Percentiles rank a stretch among this genome's conserved stretches.
Conservation (phyloP, 2,329 filamentous ascomycete genomes). For the Penicillium freii region DNA sequence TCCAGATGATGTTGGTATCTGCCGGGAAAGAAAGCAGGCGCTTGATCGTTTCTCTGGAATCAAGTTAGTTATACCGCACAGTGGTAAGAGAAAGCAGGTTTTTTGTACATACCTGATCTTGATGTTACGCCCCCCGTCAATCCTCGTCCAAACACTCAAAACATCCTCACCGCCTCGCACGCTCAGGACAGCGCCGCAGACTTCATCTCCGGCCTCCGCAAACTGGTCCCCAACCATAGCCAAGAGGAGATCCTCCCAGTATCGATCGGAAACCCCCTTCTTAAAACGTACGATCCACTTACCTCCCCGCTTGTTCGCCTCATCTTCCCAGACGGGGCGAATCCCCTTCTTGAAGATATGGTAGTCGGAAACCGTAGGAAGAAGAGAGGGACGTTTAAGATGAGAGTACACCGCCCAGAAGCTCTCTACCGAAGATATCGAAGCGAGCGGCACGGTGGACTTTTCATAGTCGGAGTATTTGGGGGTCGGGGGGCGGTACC, state of each 20-base stretch:
- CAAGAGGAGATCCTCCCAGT: conserved; percentile 92
- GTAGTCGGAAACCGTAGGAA: conserved; percentile 94
- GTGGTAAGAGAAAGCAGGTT: conserved; percentile 4
- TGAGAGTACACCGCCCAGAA: conserved; percentile 90
- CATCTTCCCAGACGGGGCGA: conserved; percentile 96
- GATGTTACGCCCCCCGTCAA: conserved; percentile 86
- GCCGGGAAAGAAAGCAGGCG: conserved; percentile 79
- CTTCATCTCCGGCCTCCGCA: conserved; percentile 84
- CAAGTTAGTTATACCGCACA: conserved; percentile 18
- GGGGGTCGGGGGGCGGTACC: conserved; percentile 93
- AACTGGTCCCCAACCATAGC: conserved; percentile 94
- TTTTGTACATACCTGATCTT: conserved; percentile 75
- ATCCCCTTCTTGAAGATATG: conserved; percentile 98
- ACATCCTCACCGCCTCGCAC: conserved; percentile 96
- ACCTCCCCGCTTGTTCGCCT: conserved; percentile 90
- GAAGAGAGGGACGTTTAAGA: conserved; percentile 79
- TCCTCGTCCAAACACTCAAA: conserved; percentile 95
- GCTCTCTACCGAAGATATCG: conserved; percentile 77
- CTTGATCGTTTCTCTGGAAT: conserved; percentile 82
- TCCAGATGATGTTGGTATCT: conserved; percentile 91
- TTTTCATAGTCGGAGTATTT: conserved; percentile 99
- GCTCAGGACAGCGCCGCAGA: conserved; percentile 91
- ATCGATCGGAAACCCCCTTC: conserved; percentile 94
- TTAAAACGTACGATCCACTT: conserved; percentile 98
- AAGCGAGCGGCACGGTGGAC: conserved; percentile 82